These are phyloP conservation scores for Tetradesmus obliquus DNA, from an alignment of 139 green algal genomes.

Conservation along the genomic window DNA sequence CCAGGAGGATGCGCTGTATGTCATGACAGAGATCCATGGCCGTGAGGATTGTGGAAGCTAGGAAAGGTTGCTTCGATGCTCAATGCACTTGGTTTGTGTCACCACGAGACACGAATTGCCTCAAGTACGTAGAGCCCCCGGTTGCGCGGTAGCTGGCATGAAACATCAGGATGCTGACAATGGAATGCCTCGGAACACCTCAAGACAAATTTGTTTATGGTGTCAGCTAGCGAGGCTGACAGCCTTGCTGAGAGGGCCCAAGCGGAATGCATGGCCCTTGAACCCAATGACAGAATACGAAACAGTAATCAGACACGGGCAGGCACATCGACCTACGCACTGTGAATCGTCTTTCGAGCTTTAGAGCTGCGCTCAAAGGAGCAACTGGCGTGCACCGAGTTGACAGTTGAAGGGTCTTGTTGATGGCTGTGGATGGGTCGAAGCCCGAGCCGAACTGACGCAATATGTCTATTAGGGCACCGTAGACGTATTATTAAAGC, in stretches of 20 bases:
- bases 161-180: neutral
- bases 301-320: neutral
- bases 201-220: neutral
- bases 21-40: neutral
- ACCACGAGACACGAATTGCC: neutral
- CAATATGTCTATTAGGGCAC: neutral
- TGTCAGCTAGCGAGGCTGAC: neutral
- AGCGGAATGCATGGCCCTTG: neutral
- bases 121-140: neutral
- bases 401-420: neutral
- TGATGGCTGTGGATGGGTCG: neutral
- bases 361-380: neutral
- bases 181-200: neutral
- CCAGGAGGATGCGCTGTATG: conserved; percentile 8
- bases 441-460: neutral
- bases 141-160: neutral
- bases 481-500: neutral
- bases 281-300: conserved; percentile 3
- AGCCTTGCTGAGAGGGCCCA: neutral
- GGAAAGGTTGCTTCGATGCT: too few relatives aligned
- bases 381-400: neutral
- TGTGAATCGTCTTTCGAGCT: neutral
- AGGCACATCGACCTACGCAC: neutral
- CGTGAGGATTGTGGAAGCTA: neutral
- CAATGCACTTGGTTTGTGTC: too few relatives aligned